phyloP scores from a whole-genome alignment of 768 basidiomycete genomes.

The Trametes villosa region DNA sequence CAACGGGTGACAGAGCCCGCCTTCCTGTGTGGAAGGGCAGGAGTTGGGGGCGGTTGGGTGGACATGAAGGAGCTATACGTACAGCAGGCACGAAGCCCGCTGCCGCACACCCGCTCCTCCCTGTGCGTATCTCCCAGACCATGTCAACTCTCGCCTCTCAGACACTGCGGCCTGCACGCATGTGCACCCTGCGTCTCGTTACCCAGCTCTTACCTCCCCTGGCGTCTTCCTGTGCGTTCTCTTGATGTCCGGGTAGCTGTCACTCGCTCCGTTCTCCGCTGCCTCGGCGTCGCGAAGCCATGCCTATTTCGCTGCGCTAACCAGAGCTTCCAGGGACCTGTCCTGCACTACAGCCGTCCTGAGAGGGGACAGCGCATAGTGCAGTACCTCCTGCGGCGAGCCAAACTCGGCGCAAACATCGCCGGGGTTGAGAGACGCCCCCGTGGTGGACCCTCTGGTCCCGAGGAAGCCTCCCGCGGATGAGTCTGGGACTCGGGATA shows the following conservation, averaged over 20 bases:
- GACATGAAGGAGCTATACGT: constrained; percentile 19
- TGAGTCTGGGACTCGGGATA: constrained; percentile 51
- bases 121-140: constrained; percentile 23
- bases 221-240: constrained; percentile 43
- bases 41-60: constrained; percentile 44
- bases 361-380: constrained; percentile 28
- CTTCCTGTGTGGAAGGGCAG: constrained; percentile 48
- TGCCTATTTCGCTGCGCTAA: constrained; percentile 55
- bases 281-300: constrained; percentile 48
- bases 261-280: constrained; percentile 31
- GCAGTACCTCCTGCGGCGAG: constrained; percentile 52
- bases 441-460: constrained; percentile 17
- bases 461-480: constrained; percentile 29
- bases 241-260: constrained; percentile 17
- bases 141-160: constrained; percentile 8
- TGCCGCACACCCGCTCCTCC: constrained; percentile 24
- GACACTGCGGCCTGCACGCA: constrained; percentile 19
- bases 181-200: constrained; percentile 23
- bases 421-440: constrained; percentile 51
- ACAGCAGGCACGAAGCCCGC: constrained; percentile 15
- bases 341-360: constrained; percentile 33
- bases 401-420: constrained; percentile 52
- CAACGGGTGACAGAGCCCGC: constrained; percentile 39
- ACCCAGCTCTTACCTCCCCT: constrained; percentile 6
- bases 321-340: constrained; percentile 54